Evolutionary conservation across 2,329 filamentous ascomycete genomes (phyloP), one percentile per base, ranked within the genome.

Genomic region (Aureobasidium sp.): DNA sequence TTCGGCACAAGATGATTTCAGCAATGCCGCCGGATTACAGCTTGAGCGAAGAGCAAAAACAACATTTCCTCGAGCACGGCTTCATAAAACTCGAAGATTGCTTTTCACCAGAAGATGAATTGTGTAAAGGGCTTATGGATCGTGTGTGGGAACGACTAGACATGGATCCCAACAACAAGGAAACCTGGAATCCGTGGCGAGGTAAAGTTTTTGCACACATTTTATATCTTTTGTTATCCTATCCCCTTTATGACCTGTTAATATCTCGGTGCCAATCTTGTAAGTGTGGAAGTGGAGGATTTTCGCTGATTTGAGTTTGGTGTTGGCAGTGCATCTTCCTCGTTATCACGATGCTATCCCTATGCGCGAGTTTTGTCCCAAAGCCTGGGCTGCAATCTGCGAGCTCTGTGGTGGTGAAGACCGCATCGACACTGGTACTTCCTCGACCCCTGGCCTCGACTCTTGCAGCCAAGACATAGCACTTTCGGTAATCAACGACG

Each of bases 301-400:
- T 21, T 21, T 21, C 21, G 21, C 21, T 21, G 21, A 21, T 21
- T 21, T 21, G 21, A 21, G 21, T 21, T 21, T 21, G 21, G 21
- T 21, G 21, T 21, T 21, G 21, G 21, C 21, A 62, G 79, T 81
- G 45, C 73, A 77, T 1, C 54, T 58, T n/a, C 54, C 54, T 29
- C 54, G 42, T 13, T 47, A 47, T 11, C 54, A 58, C 25, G 21
- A 47, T 10, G 42, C 54, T 1, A 30, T 58, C 1, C 54, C 54
- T 21, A 58, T 58, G 42, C 54, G 42, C 5, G 73, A 74, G 0
- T 84, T 89, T 66, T 83, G 86, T 0, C 86, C 87, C 0, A 82
- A 81, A 63, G 86, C 85, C 2, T 89, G 85, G 85, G 74, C 77
- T 0, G 85, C 84, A 21, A 87, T 89, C 64, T 84, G 82, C 70